phyloP scores from a whole-genome alignment of 148 eudicot genomes.

The Arbutus unedo region DNA sequence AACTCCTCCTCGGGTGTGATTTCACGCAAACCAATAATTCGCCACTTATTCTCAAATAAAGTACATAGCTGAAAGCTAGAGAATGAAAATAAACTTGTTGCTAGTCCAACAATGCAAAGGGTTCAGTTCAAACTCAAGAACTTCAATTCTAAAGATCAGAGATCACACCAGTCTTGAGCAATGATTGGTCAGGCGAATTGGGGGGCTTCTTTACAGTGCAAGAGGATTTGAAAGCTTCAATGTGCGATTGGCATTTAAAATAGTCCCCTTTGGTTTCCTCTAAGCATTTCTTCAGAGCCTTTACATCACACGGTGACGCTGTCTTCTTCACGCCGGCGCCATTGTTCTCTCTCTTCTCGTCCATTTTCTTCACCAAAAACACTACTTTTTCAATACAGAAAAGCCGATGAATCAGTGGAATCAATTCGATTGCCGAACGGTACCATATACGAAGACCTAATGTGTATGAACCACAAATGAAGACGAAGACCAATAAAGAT shows the following conservation, averaged over 20 bases:
- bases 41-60: too few relatives aligned
- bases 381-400: neutral
- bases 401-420: neutral
- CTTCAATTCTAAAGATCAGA: constrained; percentile 9
- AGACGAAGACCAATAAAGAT: neutral
- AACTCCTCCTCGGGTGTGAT: neutral
- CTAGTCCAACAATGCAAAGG: neutral
- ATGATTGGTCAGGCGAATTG: constrained; percentile 17
- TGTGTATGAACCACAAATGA: neutral
- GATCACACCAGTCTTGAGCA: constrained; percentile 13
- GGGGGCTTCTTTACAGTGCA: constrained; percentile 56
- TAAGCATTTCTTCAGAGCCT: constrained; percentile 83
- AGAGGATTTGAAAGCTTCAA: constrained; percentile 78
- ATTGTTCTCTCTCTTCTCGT: constrained; percentile 26
- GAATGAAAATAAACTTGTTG: too few relatives aligned
- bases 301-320: constrained; percentile 67
- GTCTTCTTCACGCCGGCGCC: constrained; percentile 42
- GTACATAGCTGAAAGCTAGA: too few relatives aligned
- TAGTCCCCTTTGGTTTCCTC: constrained; percentile 83
- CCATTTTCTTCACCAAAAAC: constrained; percentile 25
- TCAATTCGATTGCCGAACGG: neutral
- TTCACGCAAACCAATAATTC: neutral
- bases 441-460: neutral
- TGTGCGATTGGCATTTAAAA: constrained; percentile 70
- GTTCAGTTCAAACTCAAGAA: constrained; percentile 9